Evolutionary conservation across 352 stramenopile species (phyloP).

Genomic region (Globisporangium orthogonon): DNA sequence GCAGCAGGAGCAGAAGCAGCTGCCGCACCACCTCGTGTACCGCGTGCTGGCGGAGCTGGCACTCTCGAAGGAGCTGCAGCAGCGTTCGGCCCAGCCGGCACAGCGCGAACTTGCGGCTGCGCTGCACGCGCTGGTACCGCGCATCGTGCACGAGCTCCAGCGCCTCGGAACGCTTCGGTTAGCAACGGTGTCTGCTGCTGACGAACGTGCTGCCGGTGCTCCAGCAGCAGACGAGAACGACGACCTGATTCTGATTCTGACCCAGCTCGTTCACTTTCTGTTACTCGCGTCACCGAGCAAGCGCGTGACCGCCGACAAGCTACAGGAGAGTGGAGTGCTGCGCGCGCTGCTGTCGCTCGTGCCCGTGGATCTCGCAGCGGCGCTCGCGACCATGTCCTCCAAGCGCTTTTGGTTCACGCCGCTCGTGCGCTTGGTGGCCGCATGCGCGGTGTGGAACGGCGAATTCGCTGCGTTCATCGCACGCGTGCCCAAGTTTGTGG

Average conservation of each 20-base stretch:
- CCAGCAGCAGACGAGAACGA: constrained; percentile 12
- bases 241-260: constrained; percentile 33
- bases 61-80: constrained; percentile 47
- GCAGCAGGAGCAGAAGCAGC: constrained; percentile 3
- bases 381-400: not conserved
- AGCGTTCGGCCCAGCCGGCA: constrained; percentile 17
- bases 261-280: constrained; percentile 47
- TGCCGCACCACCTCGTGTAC: constrained; percentile 35
- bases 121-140: constrained; percentile 32
- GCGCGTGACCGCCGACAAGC: constrained; percentile 20
- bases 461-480: constrained; percentile 34
- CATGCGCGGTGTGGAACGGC: constrained; percentile 44
- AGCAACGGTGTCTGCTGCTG: not conserved
- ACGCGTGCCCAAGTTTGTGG: constrained; percentile 32
- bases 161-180: constrained; percentile 6
- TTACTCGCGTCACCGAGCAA: constrained; percentile 23
- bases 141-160: constrained; percentile 33
- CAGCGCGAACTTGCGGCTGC: constrained; percentile 27
- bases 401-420: constrained; percentile 28
- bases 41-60: constrained; percentile 44
- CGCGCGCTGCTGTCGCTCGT: constrained; percentile 35
- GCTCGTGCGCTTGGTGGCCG: constrained; percentile 39
- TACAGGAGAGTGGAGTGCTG: constrained; percentile 42
- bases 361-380: constrained; percentile 6
- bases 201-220: not conserved